Evolutionary conservation across 2,329 filamentous ascomycete genomes (phyloP), one percentile per base, ranked within the genome.

Genomic region (Pezicula neosporulosa): DNA sequence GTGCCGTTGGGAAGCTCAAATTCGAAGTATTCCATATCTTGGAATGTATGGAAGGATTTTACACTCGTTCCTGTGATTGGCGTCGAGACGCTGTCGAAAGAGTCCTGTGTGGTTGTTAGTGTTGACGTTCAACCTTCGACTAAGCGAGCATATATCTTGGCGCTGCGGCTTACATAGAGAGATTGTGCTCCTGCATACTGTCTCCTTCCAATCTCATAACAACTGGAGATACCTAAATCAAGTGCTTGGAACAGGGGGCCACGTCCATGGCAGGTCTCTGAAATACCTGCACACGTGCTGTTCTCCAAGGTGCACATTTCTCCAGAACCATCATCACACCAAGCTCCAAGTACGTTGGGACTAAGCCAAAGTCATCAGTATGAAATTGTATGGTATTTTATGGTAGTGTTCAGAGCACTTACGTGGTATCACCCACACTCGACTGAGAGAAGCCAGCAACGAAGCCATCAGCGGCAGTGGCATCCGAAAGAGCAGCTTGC

Each of bases 361-460:
- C 42, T 44, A 28, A 27, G 3, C 7, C n/a, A 42, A 24, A 24
- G 24, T 6, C 24, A 24, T 42, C 24, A 42, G 39, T 10, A 10
- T 18, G 18, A 13, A 19, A n/a, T n/a, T n/a, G n/a, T n/a, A n/a
- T n/a, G n/a, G n/a, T n/a, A n/a, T 21, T 8, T 42, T 24, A 4
- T 15, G 15, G 3, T 1, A 24, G 13, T 9, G 7, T 18, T 16
- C 15, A 13, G 3, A 39, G 37, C 18, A 28, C 42, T 44, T 28
- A 44, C 1, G 87, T 88, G 0, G 90, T 96, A 63, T 97, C 93
- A 33, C 90, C 93, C 8, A 96, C 90, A 57, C 87, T 96, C 10
- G 91, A 83, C 67, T 97, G 93, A 3, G 90, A 94, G 68, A 97
- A 97, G 10, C 90, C 92, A 6, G 91, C 91, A 1, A 97, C 88